Evolutionary conservation across 2,329 filamentous ascomycete species (phyloP), one percentile per base, ranked within the genome.

Genomic region (Fusarium papillatum): DNA sequence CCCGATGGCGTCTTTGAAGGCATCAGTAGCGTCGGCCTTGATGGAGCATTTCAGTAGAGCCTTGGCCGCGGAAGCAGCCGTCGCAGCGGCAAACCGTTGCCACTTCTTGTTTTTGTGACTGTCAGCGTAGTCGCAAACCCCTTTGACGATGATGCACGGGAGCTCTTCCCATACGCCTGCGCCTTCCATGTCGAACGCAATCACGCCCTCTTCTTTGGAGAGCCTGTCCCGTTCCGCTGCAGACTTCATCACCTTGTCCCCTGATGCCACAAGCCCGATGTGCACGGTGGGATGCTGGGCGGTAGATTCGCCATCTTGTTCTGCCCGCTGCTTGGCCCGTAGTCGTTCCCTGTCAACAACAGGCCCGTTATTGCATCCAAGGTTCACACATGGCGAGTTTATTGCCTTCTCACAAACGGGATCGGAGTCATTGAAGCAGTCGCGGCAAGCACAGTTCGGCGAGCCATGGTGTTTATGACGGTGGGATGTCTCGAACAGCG

Each of bases 161-260:
- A 86, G 68, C 0, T 75, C 70, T 4, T 82, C 77, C 79, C 78
- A 83, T 1, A 78, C 53, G 0, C 83, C 83, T 1, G 82, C 81
- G 0, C 80, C 79, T 59, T 84, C 83, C 82, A 82, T 84, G 57
- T 84, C 83, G 7, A 73, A 71, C 13, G 63, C 78, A n/a, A 83
- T 78, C 0, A 80, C 60, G 0, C 62, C 10, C 0, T 77, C 55
- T 43, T 48, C 7, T 2, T 38, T 24, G 2, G 82, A 79, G 11
- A 86, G 69, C 0, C 59, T 17, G 57, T 87, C 85, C 7, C 86
- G 79, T 5, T 81, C 70, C 1, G 72, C 29, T 5, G 80, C 83
- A 9, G 80, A 81, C 55, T 83, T 86, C 64, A 87, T 83, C 0
- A 87, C 82, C 14, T 69, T 75, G 31, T 86, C 80, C 5, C 79